Evolutionary conservation across 148 eudicot genomes (phyloP).

Genomic region (Drosera capensis): DNA sequence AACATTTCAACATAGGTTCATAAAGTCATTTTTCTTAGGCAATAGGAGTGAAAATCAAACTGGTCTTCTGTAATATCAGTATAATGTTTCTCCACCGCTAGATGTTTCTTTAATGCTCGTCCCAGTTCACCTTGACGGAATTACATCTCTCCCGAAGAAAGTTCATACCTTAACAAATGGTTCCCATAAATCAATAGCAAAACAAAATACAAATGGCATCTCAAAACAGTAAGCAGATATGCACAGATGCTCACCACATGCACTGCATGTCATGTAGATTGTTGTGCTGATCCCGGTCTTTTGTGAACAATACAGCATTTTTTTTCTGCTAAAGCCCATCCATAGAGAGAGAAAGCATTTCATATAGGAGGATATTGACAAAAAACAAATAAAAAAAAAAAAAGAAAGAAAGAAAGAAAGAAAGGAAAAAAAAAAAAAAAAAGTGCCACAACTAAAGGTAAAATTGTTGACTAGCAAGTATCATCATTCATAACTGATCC

Average conservation of each 20-base stretch:
- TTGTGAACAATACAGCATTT: conserved; percentile 89
- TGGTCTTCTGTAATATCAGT: conserved; percentile 95
- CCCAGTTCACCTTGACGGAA: conserved; percentile 95
- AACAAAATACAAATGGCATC: not conserved
- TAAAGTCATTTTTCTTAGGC: conserved; percentile 95
- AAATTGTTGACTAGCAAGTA: too few species aligned
- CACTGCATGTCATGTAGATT: conserved; percentile 98
- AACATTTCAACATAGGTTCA: conserved; percentile 89
- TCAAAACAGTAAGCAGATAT: not conserved
- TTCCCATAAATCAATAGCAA: conserved; percentile 4
- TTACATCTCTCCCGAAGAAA: conserved; percentile 96
- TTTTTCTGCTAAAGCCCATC: conserved; percentile 82
- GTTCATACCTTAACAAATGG: conserved; percentile 76
- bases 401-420: not conserved
- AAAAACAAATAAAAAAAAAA: too few species aligned
- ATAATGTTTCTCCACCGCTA: conserved; percentile 97
- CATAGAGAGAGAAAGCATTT: conserved; percentile 5
- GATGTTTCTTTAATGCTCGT: conserved; percentile 72
- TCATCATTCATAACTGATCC: too few species aligned
- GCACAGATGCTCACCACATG: conserved; percentile 66
- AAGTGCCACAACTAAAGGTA: not conserved
- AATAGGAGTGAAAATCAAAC: conserved; percentile 95
- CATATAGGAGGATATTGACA: conserved; percentile 2
- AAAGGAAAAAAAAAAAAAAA: not conserved
- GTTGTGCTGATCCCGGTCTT: conserved; percentile 97